Evolutionary conservation across 1,139 yeast genomes (phyloP), one percentile per base, ranked within the genome.

Genomic region (Saccharomyces pastorianus): DNA sequence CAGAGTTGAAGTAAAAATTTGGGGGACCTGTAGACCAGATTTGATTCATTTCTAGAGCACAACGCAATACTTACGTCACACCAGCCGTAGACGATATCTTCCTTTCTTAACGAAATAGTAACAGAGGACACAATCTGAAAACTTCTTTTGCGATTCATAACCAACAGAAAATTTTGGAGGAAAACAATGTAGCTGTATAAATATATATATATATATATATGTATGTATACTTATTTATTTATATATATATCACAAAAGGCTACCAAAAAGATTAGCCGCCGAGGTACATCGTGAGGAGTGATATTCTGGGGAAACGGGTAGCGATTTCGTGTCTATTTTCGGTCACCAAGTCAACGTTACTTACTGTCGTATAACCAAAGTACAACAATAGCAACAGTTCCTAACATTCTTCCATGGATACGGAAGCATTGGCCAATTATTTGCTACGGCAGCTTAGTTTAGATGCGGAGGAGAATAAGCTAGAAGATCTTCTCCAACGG

Each of bases 401-500:
- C 13, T 14, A 17, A 20, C 5, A 20, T 9, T 11, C 6, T 9
- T 20, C 23, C 27, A 26, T 28, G 48, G 28, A 46, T 9, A 26
- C 31, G 14, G 48, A 46, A 46, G 20, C 20, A 23, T 26, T 46
- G 20, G 48, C 48, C 31, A 46, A 46, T 14, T 38, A 38, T 26
- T 20, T 28, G n/a, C 17, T 47, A 17, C 48, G 17, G 23, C 34
- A 47, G n/a, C 48, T 20, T n/a, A 28, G 34, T 11, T 20, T 31
- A 28, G 38, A 20, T 28, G 27, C 7, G 14, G 14, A 51, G 52
- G 55, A 48, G 20, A 28, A 49, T 47, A n/a, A 34, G 50, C 42
- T 48, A 47, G 31, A 55, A 11, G 47, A 49, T 9, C 52, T 47
- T 32, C 55, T 56, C 47, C 50, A 49, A 34, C 52, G 34, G 20